Evolutionary conservation across 1,284 basidiomycete species (phyloP), one percentile per base, ranked within the genome.

Genomic region (Ceraceosorus guamensis): DNA sequence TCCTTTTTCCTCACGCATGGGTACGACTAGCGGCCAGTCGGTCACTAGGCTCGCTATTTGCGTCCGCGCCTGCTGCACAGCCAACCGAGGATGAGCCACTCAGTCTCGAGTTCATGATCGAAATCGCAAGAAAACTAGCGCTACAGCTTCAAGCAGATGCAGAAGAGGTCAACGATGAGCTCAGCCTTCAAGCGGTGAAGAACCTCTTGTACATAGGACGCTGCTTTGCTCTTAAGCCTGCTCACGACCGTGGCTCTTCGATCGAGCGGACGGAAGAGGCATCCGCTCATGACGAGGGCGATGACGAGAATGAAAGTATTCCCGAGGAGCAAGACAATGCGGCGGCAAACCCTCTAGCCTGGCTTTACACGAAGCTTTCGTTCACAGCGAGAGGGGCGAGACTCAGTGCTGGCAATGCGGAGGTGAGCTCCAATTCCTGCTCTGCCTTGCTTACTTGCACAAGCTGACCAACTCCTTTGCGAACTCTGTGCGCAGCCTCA

Each of bases 1-100:
- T 97, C 2, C 80, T 89, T 7, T 96, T 87, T 78, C 91, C 92
- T 10, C 93, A 99, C 77, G 84, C 88, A 4, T 97, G 92, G 93
- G 90, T 95, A 1, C 86, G 92, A 35, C 84, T 84, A 11, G 87
- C 87, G 0, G 82, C 91, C 0, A 86, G 86, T 62, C 83, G 89
- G 47, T 80, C 91, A 6, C 76, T 96, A 1, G 89, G 89, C 5
- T 73, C 81, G 5, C 77, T 92, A 6, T 90, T 89, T 71, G 80
- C 82, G 3, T n/a, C 43, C 5, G 8, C 46, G 32, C 34, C 30
- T 1, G n/a, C 45, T 30, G 45, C 13, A 32, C 11, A 33, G 14
- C 53, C 49, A 7, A 55, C 46, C 16, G 45, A n/a, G 10, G 45
- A 46, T 7, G 30, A 14, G 7, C 39, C 60, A 2, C 75, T 84